Evolutionary conservation across 495 filamentous ascomycete species (phyloP).

Genomic region (Aspergillus cristatus): DNA sequence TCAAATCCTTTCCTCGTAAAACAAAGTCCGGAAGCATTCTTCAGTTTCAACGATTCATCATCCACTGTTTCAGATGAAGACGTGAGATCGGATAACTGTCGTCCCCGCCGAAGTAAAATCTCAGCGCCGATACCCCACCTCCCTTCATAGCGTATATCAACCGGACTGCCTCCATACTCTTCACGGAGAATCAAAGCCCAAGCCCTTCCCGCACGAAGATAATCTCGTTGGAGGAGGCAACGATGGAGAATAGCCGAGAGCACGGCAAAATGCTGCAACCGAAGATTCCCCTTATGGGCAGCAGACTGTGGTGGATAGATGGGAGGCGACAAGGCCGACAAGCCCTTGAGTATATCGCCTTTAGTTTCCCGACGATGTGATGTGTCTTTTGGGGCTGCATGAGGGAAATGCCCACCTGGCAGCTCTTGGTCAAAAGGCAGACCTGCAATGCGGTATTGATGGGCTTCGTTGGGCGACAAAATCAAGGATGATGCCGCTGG

Average conservation of each 20-base stretch:
- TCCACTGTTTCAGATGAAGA: slow-evolving; percentile 1
- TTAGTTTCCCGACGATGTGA: slow-evolving; percentile 5
- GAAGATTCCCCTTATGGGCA: slow-evolving; percentile 28
- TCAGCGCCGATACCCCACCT: slow-evolving; percentile 67
- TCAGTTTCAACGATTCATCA: not conserved
- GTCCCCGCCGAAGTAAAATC: slow-evolving; percentile 45
- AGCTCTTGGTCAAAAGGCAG: slow-evolving; percentile 34
- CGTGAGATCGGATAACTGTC: slow-evolving; percentile 10
- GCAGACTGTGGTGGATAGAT: slow-evolving; percentile 29
- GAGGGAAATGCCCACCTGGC: slow-evolving; percentile 36
- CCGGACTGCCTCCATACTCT: slow-evolving; percentile 35
- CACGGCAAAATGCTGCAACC: slow-evolving; percentile 49
- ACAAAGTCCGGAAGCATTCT: slow-evolving; percentile 3
- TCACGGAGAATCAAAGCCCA: slow-evolving; percentile 56
- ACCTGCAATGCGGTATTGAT: slow-evolving; percentile 40
- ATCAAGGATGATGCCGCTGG: slow-evolving; percentile 18
- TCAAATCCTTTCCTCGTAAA: slow-evolving; percentile 46
- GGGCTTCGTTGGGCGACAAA: slow-evolving; percentile 36
- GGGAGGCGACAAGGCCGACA: slow-evolving; percentile 23
- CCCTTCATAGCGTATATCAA: slow-evolving; percentile 46
- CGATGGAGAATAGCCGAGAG: slow-evolving; percentile 54
- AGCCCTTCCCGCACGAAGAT: slow-evolving; percentile 51
- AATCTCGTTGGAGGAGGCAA: slow-evolving; percentile 52
- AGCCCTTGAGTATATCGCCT: slow-evolving; percentile 11
- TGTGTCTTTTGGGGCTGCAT: slow-evolving; percentile 18